These are phyloP conservation scores for Candida neerlandica DNA, from an alignment of 1,139 yeast genomes.

Conservation along the genomic window DNA sequence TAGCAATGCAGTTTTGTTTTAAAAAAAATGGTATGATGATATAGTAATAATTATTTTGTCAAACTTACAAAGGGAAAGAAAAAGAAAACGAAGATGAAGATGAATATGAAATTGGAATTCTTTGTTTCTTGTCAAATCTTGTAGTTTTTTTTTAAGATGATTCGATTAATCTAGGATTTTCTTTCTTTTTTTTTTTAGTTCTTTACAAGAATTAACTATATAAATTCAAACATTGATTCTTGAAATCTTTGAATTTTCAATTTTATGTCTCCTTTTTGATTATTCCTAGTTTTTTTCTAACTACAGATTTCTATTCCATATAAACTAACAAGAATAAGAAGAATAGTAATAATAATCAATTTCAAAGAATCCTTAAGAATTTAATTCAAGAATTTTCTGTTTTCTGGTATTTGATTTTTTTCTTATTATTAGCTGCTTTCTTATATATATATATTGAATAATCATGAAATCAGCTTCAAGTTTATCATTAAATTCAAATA, in stretches of 20 bases:
- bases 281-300: background rate
- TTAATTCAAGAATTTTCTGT: background rate
- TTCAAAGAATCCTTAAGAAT: background rate
- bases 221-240: conserved; percentile 4
- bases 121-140: conserved; percentile 1
- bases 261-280: background rate
- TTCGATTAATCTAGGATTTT: background rate
- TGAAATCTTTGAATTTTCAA: conserved; percentile 3
- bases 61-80: too few species aligned
- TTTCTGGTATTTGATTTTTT: too few species aligned
- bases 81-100: conserved; percentile 6
- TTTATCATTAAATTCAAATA: conserved; percentile 15
- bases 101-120: too few species aligned
- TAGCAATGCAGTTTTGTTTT: conserved; percentile 6
- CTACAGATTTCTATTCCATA: background rate
- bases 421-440: background rate
- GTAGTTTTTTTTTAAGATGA: conserved; percentile 1
- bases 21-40: too few species aligned
- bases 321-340: too few species aligned
- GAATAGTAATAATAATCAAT: background rate
- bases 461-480: conserved; percentile 15
- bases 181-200: background rate
- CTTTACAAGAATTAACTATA: conserved; percentile 3
- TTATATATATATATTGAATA: background rate
- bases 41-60: too few species aligned